Conservation (phyloP, 1,284 basidiomycete species). For the Apiotrichum domesticum region DNA sequence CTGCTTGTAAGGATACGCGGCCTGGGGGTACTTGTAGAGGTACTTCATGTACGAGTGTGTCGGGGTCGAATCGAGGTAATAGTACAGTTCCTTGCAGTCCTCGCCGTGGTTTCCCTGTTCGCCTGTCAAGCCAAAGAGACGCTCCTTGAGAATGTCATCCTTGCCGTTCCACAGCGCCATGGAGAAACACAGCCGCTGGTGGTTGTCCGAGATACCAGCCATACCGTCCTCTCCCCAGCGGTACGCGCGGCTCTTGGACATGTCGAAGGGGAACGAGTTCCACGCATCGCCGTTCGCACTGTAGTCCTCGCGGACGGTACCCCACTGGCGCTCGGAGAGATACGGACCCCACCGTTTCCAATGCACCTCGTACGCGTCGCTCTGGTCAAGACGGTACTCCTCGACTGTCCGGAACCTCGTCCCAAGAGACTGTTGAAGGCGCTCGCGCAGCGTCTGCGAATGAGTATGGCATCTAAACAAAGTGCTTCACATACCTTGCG, state of each 20-base stretch:
- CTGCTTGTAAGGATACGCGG: slow-evolving; percentile 85
- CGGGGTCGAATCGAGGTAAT: slow-evolving; percentile 95
- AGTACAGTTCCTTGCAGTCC: slow-evolving; percentile 97
- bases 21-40: slow-evolving; percentile 95
- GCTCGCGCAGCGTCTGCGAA: slow-evolving; percentile 39
- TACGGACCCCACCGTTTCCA: slow-evolving; percentile 99
- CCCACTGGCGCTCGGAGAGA: slow-evolving; percentile 95
- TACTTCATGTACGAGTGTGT: slow-evolving; percentile 99
- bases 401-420: slow-evolving; percentile 45
- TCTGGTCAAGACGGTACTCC: slow-evolving; percentile 57
- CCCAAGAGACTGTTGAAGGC: slow-evolving; percentile 35
- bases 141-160: slow-evolving; percentile 93
- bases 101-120: slow-evolving; percentile 97
- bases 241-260: slow-evolving; percentile 88
- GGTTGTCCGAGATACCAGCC: slow-evolving; percentile 93
- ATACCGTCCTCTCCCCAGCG: slow-evolving; percentile 98
- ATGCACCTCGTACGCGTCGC: slow-evolving; percentile 62
- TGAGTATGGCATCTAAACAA: background rate
- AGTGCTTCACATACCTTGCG: slow-evolving; percentile 5
- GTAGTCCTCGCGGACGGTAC: slow-evolving; percentile 96
- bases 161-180: slow-evolving; percentile 92
- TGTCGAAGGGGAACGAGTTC: slow-evolving; percentile 95
- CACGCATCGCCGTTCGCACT: slow-evolving; percentile 94
- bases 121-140: slow-evolving; percentile 87
- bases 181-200: slow-evolving; percentile 83